Evolutionary conservation across 106 monocot genomes (phyloP), one percentile per base, ranked within the genome.

Genomic region (Vanilla planifolia): DNA sequence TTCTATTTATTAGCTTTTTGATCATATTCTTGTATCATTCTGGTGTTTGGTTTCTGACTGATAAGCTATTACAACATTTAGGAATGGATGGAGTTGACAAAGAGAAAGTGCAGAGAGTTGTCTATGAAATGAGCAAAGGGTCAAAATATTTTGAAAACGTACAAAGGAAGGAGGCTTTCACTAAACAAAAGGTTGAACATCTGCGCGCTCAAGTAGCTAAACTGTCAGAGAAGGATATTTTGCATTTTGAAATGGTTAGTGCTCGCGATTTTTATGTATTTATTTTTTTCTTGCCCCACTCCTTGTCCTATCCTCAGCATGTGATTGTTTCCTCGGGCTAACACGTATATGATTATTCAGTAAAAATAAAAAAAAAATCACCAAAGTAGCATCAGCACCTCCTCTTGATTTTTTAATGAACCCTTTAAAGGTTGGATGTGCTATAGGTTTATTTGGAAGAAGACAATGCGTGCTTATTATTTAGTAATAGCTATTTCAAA

Each of bases 41-140:
- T 53, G 53, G 4, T 53, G 53, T n/a, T n/a, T n/a, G n/a, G n/a
- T n/a, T n/a, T n/a, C n/a, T n/a, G n/a, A n/a, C n/a, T n/a, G n/a
- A n/a, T n/a, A n/a, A n/a, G n/a, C n/a, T n/a, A n/a, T n/a, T n/a
- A n/a, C n/a, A n/a, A n/a, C n/a, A n/a, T n/a, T n/a, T n/a, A 98
- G 98, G 98, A 70, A 98, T 98, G 98, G 98, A 98, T 62, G 98
- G 98, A 52, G 98, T 92, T 70, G 98, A 98, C 68, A 92, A 98
- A 71, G 98, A 98, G 71, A 92, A 75, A 61, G 98, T 98, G 46
- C 92, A 98, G 53, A 81, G 65, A 65, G 40, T 76, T 71, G 75
- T 98, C 5, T 98, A 98, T 64, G 88, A 98, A 50, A 88, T 88
- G 92, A 98, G 98, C 76, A 92, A 98, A 67, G 98, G 98, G 20